Evolutionary conservation across 2,329 filamentous ascomycete species (phyloP), one percentile per base, ranked within the genome.

Genomic region (Keithomyces neogunnii): DNA sequence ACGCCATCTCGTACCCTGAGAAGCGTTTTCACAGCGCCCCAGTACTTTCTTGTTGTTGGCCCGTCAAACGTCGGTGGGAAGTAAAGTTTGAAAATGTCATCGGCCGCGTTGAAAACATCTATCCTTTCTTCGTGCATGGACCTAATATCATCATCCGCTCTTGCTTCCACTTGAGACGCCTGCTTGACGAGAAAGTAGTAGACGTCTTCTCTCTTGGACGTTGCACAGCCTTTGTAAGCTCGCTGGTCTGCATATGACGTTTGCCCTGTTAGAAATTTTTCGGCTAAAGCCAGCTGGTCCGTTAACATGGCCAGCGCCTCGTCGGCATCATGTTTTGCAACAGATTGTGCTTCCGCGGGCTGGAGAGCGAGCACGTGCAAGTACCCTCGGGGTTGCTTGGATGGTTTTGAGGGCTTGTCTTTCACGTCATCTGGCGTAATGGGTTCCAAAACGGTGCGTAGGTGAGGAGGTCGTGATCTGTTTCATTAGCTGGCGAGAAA

Each of bases 11-110:
- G 57, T 57, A 69, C 68, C 36, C 51, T 43, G 4, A 69, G 53
- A 4, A 68, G 29, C 2, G 49, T 52, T 51, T 59, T 60, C 0
- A 72, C 39, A n/a, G 72, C 68, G 2, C 71, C 73, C 73, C 73
- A 76, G 49, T 67, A 75, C 50, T 72, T 74, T 4, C 54, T 52
- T 1, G 63, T 62, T 3, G 70, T 75, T 0, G 70, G 66, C 0
- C 66, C 67, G 7, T 66, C 57, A 28, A 66, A 66, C 1, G 59
- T 52, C 0, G 56, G 38, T 0, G 73, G 72, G 6, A 76, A 59
- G 51, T 75, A 77, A 38, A 75, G 68, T 6, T 60, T 59, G 53
- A 73, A 73, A 1, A 74, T 35, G 2, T 60, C 53, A 36, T 73
- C 68, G 2, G 67, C 66, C 32, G 63, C 64, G 51, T 73, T 74